phyloP scores from a whole-genome alignment of 1,284 basidiomycete genomes.

The Puccinia coronata region DNA sequence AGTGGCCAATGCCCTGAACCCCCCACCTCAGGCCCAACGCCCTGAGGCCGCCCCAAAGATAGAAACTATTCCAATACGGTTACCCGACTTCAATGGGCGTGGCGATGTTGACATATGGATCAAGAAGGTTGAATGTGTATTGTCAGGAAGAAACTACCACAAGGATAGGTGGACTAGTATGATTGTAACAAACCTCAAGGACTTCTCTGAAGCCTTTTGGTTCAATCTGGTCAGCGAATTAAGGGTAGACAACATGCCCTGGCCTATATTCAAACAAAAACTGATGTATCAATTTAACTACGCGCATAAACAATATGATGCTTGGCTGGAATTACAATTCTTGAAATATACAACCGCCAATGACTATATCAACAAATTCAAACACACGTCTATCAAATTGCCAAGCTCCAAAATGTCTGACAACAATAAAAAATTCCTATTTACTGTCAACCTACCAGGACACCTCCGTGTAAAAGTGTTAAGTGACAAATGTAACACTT shows the following conservation, averaged over 20 bases:
- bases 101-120: no score
- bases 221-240: not conserved
- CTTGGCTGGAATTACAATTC: not conserved
- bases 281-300: not conserved
- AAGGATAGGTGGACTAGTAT: no score
- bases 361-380: constrained; percentile 11
- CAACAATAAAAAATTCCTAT: not conserved
- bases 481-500: not conserved
- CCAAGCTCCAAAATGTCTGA: not conserved
- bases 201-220: no score
- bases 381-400: not conserved
- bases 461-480: not conserved
- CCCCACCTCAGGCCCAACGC: no score
- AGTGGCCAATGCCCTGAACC: no score
- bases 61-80: no score
- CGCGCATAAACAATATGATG: not conserved
- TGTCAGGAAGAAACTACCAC: no score
- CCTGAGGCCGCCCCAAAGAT: no score
- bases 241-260: not conserved
- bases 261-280: not conserved
- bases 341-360: not conserved
- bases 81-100: no score
- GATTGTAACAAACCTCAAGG: no score
- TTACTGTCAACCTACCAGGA: not conserved
- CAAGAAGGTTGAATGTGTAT: no score